Evolutionary conservation across 2,329 filamentous ascomycete genomes (phyloP), one percentile per base, ranked within the genome.

Genomic region (Colletotrichum sidae): DNA sequence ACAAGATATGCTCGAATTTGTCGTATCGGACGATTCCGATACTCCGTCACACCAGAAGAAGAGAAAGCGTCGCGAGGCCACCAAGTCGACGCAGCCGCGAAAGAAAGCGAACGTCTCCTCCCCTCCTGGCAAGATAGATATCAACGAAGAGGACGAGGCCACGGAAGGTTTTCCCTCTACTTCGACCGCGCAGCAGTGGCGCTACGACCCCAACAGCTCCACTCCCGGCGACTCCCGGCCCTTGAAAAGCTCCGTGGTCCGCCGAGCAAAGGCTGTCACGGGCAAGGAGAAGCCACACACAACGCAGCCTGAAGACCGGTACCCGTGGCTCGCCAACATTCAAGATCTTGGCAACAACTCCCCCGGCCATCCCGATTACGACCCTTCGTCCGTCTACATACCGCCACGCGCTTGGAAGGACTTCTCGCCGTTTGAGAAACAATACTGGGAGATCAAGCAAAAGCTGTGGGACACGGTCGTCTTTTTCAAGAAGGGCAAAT

Each of bases 401-500:
- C 96, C 96, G 0, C 92, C 93, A 0, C 75, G 83, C 39, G 93
- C 93, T 0, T 97, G 90, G 89, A 80, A 81, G 37, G 90, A 92
- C 34, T 97, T 99, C 75, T 96, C 94, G 0, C 88, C 95, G 0
- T 99, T 99, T 69, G 96, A 99, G 79, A 96, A 94, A 77, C 96
- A 99, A 75, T 99, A 99, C 77, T 99, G 96, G 96, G 93, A 97
- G 73, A 98, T 99, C 78, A 99, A 99, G 81, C 92, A 94, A 77
- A 97, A 97, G 72, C 92, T 96, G 70, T 98, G 93, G 92, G 94
- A 97, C 70, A 97, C 94, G 0, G 91, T 99, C 50, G 95, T 99
- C 13, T 99, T 99, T 80, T 99, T 99, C 89, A 99, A 98, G 79
- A 99, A 99, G 83, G 96, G 96, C 73, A 99, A 99, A 73, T 99